phyloP scores from a whole-genome alignment of 305 asterid species.

The Fraxinus greggii region DNA sequence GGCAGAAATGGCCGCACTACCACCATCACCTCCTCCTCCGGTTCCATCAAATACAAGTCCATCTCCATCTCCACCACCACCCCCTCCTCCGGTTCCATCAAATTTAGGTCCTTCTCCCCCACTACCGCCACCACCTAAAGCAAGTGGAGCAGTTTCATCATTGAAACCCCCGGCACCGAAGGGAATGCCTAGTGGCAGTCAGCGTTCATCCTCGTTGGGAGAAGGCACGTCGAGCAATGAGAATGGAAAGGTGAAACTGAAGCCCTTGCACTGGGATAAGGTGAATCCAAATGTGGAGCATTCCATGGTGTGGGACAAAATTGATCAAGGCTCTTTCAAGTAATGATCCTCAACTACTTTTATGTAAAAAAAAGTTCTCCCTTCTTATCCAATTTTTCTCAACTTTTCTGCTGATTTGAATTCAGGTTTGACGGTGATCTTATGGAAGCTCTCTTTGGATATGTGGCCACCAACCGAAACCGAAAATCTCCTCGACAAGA shows the following conservation, averaged over 20 bases:
- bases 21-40: conserved; percentile 20
- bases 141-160: conserved; percentile 28
- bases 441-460: conserved; percentile 95
- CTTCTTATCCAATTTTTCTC: neutral
- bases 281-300: conserved; percentile 70
- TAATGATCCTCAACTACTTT: conserved; percentile 31
- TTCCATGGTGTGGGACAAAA: conserved; percentile 95
- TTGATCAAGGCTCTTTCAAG: conserved; percentile 92
- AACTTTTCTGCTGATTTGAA: neutral
- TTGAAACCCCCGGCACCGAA: conserved; percentile 40
- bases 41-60: neutral
- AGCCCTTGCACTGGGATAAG: conserved; percentile 96
- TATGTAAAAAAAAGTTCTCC: neutral
- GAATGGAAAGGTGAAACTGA: conserved; percentile 59
- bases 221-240: conserved; percentile 37
- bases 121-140: conserved; percentile 43
- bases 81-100: conserved; percentile 41
- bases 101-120: conserved; percentile 39
- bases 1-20: conserved; percentile 32
- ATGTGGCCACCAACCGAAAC: conserved; percentile 70
- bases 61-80: conserved; percentile 36
- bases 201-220: conserved; percentile 32
- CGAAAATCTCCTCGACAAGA: conserved; percentile 62
- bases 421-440: conserved; percentile 90
- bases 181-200: conserved; percentile 19